phyloP scores from a whole-genome alignment of 192 early-diverging fungal species.

The Chytriomyces confervae region DNA sequence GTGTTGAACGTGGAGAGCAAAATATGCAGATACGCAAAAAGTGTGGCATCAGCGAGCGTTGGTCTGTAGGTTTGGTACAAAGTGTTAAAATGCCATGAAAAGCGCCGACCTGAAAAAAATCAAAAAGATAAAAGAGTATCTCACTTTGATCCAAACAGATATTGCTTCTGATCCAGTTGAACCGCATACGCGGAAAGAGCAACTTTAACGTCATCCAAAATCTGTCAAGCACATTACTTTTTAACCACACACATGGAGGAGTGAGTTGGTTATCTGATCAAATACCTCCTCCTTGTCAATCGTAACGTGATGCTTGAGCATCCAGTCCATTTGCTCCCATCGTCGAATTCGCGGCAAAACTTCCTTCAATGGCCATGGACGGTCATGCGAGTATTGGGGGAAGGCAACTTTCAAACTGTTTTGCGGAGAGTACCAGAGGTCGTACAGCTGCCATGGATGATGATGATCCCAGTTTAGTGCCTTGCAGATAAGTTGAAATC shows the following conservation, averaged over 20 bases:
- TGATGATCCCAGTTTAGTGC: not conserved
- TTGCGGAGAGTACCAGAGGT: constrained; percentile 40
- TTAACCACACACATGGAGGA: not conserved
- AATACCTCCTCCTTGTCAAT: constrained; percentile 43
- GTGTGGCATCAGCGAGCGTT: constrained; percentile 57
- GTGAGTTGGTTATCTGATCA: not conserved
- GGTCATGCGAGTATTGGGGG: constrained; percentile 36
- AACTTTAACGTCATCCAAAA: constrained; percentile 60
- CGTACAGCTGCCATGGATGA: constrained; percentile 28
- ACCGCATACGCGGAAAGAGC: constrained; percentile 58
- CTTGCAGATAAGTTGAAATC: not conserved
- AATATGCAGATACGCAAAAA: constrained; percentile 66
- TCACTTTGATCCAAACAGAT: constrained; percentile 62
- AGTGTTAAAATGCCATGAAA: not conserved
- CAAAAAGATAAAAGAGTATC: constrained; percentile 2
- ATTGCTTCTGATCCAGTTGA: constrained; percentile 52
- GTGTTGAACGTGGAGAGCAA: constrained; percentile 52
- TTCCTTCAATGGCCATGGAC: constrained; percentile 43
- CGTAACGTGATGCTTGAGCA: constrained; percentile 36
- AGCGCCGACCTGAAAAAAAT: not conserved
- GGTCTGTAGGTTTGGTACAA: constrained; percentile 39
- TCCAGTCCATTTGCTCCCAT: constrained; percentile 38
- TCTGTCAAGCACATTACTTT: constrained; percentile 37
- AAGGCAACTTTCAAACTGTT: constrained; percentile 35
- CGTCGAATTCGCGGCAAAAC: constrained; percentile 33